Conservation (phyloP, 1,139 yeast species). For the Hyphopichia fennica region DNA sequence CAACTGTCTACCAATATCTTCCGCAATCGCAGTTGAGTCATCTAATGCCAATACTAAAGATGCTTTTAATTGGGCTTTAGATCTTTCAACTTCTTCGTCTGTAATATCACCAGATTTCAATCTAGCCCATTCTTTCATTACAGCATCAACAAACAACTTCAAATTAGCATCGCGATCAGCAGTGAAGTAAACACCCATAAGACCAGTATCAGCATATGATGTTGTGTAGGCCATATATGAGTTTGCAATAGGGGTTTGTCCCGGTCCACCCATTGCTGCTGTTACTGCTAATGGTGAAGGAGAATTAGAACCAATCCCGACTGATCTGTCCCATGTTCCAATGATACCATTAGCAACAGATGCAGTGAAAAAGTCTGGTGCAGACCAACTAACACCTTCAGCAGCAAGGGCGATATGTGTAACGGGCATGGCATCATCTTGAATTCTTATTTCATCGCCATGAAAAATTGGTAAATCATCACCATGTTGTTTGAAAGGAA, state of each 20-base stretch:
- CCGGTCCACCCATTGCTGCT: conserved; percentile 62
- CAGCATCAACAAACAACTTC: conserved; percentile 66
- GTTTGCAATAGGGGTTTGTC: conserved; percentile 68
- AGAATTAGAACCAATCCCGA: conserved; percentile 71
- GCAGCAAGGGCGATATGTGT: conserved; percentile 93
- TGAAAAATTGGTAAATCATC: conserved; percentile 78
- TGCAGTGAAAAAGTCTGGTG: conserved; percentile 93
- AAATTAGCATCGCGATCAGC: conserved; percentile 74
- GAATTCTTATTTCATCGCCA: conserved; percentile 84
- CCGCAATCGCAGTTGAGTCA: conserved; percentile 95
- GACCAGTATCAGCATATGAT: conserved; percentile 94
- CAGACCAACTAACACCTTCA: conserved; percentile 98
- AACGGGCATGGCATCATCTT: conserved; percentile 80
- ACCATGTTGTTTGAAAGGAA: conserved; percentile 70
- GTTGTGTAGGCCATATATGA: conserved; percentile 96
- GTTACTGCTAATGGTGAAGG: conserved; percentile 79
- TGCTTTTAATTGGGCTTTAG: conserved; percentile 93
- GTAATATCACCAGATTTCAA: conserved; percentile 73
- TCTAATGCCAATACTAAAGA: conserved; percentile 85
- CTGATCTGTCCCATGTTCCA: conserved; percentile 96
- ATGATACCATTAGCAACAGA: conserved; percentile 94
- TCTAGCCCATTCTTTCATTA: conserved; percentile 86
- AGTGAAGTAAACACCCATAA: conserved; percentile 94
- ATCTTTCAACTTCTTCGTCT: conserved; percentile 86
- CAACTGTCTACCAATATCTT: conserved; percentile 95